Evolutionary conservation across 2,329 filamentous ascomycete genomes (phyloP), one percentile per base, ranked within the genome.

Genomic region (Paecilomyces sp.): DNA sequence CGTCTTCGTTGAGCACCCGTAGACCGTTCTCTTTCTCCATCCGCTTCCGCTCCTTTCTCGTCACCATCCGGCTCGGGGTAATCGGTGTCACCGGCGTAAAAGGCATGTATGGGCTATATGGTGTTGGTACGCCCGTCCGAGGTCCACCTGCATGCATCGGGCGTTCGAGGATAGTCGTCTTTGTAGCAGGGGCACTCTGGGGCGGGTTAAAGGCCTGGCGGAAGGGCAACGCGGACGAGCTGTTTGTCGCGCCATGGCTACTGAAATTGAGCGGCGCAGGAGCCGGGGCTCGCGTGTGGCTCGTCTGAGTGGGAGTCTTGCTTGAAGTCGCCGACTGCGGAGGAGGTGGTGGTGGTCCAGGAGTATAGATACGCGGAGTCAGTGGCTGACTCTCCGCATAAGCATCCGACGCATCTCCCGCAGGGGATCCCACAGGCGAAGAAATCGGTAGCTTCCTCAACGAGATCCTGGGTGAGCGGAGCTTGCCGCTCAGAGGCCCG

Each of bases 361-460:
- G 82, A 54, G 80, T 79, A 71, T 85, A 85, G 63, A 80, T 74
- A 51, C 83, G 77, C 8, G 84, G 84, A 1, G 83, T 84, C 3
- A 86, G 74, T 1, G 84, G 81, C n/a, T 81, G 78, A n/a, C 75
- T 78, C 24, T 80, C 78, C 13, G 77, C 72, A 61, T 81, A 80
- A 55, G 80, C 74, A 50, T 71, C 70, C 51, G 74, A 68, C 3
- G 74, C 71, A 28, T 72, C 71, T 25, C 76, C 74, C 15, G 80
- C 77, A 11, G 78, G 77, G 1, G 78, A 79, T 33, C 71, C 71
- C 47, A 85, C 72, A 1, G 84, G 83, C 7, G 81, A 78, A 22
- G 82, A 85, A 64, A 87, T 87, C 60, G 81, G 79, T 41, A 86
- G 74, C 61, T 83, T 83, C 57, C 81, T 81, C 54, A 85, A 71